Base-by-base conservation (phyloP, 768 basidiomycete species). In the Fibroporia radiculosa region DNA sequence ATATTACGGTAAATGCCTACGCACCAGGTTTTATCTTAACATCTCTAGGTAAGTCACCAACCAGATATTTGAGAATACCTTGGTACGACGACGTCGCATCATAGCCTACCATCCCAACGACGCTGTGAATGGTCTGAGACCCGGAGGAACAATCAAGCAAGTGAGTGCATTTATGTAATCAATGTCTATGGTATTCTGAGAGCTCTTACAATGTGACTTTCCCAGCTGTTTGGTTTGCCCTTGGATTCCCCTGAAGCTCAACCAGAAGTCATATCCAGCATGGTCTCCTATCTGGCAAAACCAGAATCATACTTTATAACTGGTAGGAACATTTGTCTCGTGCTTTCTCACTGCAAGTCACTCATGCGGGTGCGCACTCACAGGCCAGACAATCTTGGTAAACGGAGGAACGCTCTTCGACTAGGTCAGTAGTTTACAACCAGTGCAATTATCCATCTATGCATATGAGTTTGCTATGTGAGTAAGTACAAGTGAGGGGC, bases 1-100 rank as follows among this genome's bases (percentile, higher is more conserved):
- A 50, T 13, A 58, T 62, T 25, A 62, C 56, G 2, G 60, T 54
- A 37, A 62, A 62, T 36, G 51, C 56, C 3, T 62, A 62, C 29
- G 53, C 56, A 1, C 58, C 60, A 1, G 60, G 60, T 28, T 44
- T 50, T 2, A 57, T 56, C 28, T 34, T 49, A 12, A 59, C 60
- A 3, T 20, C 23, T 1, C 31, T 60, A 33, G 27, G 53, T 29
- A 45, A 40, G 38, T 27, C 25, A 18, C 19, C 25, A 10, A 4
- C 22, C 20, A 23, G 14, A 40, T 8, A 16, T 8, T n/a, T n/a
- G n/a, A n/a, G n/a, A 11, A 27, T 23, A 6, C 39, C 22, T 40
- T 23, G 5, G 25, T n/a, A 23, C 20, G 10, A 35, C 8, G n/a
- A n/a, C n/a, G n/a, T 10, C 29, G 11, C 10, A 31, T 26, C 10